Base-by-base conservation (phyloP, 768 basidiomycete species). In the Hysterangium stoloniferum region DNA sequence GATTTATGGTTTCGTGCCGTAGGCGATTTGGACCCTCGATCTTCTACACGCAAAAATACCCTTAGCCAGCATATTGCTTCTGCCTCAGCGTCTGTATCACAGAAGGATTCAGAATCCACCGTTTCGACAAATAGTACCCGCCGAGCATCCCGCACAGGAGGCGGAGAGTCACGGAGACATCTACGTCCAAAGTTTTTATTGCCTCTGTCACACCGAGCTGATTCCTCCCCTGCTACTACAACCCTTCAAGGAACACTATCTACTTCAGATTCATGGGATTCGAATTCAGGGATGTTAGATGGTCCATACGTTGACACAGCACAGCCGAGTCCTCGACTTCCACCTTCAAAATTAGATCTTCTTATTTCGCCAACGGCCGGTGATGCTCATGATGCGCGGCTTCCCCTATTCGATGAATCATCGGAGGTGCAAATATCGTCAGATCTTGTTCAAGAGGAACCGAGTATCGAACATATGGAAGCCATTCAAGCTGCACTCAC, bases 401-500 rank as follows among this genome's bases (percentile, higher is more conserved):
- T 84, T 0, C 87, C 87, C 6, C 71, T 94, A 19, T 93, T 94
- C 55, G 79, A 84, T 56, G 86, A 89, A 58, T 82, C 85, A 1
- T 83, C 86, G 54, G 85, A 90, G 53, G 62, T 57, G 3, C 62
- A 59, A 52, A 49, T 22, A 45, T 28, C 20, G 41, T 48, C 48
- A 19, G 34, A 24, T 3, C 37, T 36, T 9, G 41, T 38, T 20
- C 24, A 54, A 28, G 55, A 46, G n/a, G 60, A 60, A 6, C 58
- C 58, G 9, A 49, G 40, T 22, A 32, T 43, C 11, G 49, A 85
- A 57, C 75, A 91, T 33, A 96, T 98, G 80, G 91, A 93, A 59
- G 94, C 95, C 2, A 96, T 98, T 17, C 92, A 93, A 59, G 93
- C 93, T 6, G 96, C 96, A 4, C 71, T 99, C 55, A 93, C 89